Evolutionary conservation across 78 protist genomes (phyloP).

Genomic region (Planoprotostelium fungivorum): DNA sequence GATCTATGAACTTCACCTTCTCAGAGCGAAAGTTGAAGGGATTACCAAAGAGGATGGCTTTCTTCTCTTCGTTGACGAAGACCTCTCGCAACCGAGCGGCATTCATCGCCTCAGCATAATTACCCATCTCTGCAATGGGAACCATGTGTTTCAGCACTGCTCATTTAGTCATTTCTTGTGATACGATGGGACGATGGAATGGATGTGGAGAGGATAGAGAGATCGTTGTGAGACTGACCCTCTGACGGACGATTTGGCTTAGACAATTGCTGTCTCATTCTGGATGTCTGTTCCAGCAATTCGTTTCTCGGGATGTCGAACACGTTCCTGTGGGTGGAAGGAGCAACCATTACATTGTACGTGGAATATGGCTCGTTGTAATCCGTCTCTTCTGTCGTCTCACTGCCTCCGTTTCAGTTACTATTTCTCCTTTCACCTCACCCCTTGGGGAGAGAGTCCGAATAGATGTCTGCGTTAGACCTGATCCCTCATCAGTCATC

Average conservation of each 20-base stretch:
- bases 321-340: constrained; percentile 21
- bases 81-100: constrained; percentile 24
- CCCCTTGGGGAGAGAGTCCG: not conserved
- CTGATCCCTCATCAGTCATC: too few species aligned
- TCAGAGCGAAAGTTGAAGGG: constrained; percentile 65
- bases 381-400: not conserved
- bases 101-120: constrained; percentile 31
- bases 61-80: constrained; percentile 37
- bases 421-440: not conserved
- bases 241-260: constrained; percentile 2
- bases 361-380: not conserved
- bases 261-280: constrained; percentile 32
- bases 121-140: constrained; percentile 59
- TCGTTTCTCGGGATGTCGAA: constrained; percentile 35
- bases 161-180: not conserved
- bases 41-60: constrained; percentile 46
- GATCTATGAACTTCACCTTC: constrained; percentile 29
- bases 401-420: not conserved
- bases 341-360: not conserved
- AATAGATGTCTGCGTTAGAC: not conserved
- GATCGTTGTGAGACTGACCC: not conserved
- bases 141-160: constrained; percentile 31
- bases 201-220: not conserved
- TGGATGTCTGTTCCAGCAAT: constrained; percentile 17
- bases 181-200: too few species aligned